phyloP scores from a whole-genome alignment of 345 rosid genomes.

The Clarkia xantiana region DNA sequence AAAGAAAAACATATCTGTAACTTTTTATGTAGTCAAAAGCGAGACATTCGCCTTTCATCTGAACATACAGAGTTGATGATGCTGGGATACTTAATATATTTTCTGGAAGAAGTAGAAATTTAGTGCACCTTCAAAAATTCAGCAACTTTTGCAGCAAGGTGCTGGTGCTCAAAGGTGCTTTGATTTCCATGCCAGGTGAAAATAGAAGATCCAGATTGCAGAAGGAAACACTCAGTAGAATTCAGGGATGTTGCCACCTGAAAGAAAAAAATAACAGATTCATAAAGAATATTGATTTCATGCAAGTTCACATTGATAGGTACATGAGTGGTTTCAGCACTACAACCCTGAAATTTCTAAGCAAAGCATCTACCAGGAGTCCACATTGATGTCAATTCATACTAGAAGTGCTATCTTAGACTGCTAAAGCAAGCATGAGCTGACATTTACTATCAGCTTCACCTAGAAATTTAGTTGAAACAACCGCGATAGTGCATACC shows the following conservation, averaged over 20 bases:
- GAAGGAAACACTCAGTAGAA: slow-evolving; percentile 73
- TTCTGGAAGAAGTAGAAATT: not conserved
- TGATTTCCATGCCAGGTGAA: slow-evolving; percentile 92
- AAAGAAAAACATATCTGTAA: too few relatives aligned
- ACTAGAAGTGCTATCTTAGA: too few relatives aligned
- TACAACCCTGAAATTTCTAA: not conserved
- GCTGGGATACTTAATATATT: too few relatives aligned
- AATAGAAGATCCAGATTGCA: slow-evolving; percentile 84
- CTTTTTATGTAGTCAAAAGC: too few relatives aligned
- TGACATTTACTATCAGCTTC: too few relatives aligned
- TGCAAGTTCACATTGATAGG: not conserved
- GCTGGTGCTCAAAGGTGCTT: slow-evolving; percentile 85
- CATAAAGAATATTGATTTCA: not conserved
- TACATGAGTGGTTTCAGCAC: not conserved
- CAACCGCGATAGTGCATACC: too few relatives aligned
- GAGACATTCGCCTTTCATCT: too few relatives aligned
- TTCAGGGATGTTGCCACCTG: slow-evolving; percentile 80
- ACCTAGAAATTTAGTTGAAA: too few relatives aligned
- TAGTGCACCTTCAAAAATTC: slow-evolving; percentile 61
- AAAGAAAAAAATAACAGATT: slow-evolving; percentile 2
- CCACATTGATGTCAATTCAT: too few relatives aligned
- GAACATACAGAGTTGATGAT: too few relatives aligned
- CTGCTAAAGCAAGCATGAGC: too few relatives aligned
- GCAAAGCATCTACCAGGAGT: not conserved
- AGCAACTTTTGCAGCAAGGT: slow-evolving; percentile 66